Base-by-base conservation (phyloP, 2,329 filamentous ascomycete genomes). In the Byssochlamys sp. region DNA sequence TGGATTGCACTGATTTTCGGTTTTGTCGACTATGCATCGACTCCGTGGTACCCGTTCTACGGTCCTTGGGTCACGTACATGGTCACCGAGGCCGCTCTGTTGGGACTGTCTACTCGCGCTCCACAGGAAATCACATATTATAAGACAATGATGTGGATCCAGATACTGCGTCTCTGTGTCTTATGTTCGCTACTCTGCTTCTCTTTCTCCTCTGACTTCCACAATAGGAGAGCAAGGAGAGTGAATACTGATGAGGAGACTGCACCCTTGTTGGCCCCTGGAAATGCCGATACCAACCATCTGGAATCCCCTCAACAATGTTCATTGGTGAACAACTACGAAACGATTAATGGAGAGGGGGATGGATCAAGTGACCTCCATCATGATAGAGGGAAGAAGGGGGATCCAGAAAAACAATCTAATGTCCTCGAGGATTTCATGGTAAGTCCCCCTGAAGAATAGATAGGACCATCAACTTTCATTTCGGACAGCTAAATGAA, bases 31-130 rank as follows among this genome's bases (percentile, higher is more conserved):
- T 73, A 75, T 19, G 67, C 75, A 29, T 75, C 77, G 55, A 76
- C 79, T 2, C 77, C 83, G 9, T 86, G 84, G 78, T 84, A 85
- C 62, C 84, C 85, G 0, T 84, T 84, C 60, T 81, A 81, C 61
- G 85, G 84, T 19, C 81, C 82, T 11, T 87, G 85, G 78, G 62
- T 81, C 29, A 69, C 88, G 14, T 81, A 81, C 12, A 70, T 86
- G 6, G 63, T 77, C 12, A 80, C 82, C 35, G 87, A 90, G 65
- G 67, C 79, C 0, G 64, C 68, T 53, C 71, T 84, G 31, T 67
- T 78, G 26, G 63, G 73, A n/a, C n/a, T 45, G n/a, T 45, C 39
- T 45, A 19, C n/a, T 45, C 39, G 19, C 4, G n/a, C 39, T 9
- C 14, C 4, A 19, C 39, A 19, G 2, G 19, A n/a, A 19, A 45